Conservation (phyloP, 495 filamentous ascomycete species). For the Penicillium bovifimosum region DNA sequence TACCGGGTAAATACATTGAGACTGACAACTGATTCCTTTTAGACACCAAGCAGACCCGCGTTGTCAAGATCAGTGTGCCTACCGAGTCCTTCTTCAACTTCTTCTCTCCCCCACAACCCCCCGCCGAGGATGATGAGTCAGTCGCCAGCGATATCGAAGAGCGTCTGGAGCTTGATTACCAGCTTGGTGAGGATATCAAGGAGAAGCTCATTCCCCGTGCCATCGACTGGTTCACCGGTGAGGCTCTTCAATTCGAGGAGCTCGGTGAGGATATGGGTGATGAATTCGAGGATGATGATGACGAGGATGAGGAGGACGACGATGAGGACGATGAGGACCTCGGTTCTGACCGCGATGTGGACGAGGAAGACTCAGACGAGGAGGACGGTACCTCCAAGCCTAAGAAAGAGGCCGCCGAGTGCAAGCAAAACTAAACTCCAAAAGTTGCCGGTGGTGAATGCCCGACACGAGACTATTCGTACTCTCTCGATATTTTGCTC, state of each 20-base stretch:
- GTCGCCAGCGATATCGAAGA: slow-evolving; percentile 89
- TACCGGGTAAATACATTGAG: not conserved
- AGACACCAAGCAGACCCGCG: slow-evolving; percentile 98
- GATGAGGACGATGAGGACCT: slow-evolving; percentile 76
- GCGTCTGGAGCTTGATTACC: slow-evolving; percentile 96
- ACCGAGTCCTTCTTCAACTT: slow-evolving; percentile 99
- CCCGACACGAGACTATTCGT: slow-evolving; percentile 23
- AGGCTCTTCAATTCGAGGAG: slow-evolving; percentile 96
- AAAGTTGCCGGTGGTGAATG: slow-evolving; percentile 12
- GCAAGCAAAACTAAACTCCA: slow-evolving; percentile 87
- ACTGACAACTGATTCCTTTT: slow-evolving; percentile 24
- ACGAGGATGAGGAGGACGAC: slow-evolving; percentile 86
- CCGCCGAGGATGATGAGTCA: slow-evolving; percentile 68
- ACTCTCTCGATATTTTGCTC: slow-evolving; percentile 28
- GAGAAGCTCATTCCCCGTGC: slow-evolving; percentile 99
- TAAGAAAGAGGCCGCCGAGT: slow-evolving; percentile 98
- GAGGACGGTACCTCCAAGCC: slow-evolving; percentile 97
- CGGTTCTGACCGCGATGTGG: slow-evolving; percentile 44
- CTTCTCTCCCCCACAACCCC: slow-evolving; percentile 91
- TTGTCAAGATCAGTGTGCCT: slow-evolving; percentile 98
- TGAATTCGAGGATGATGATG: slow-evolving; percentile 82
- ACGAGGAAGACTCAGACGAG: slow-evolving; percentile 76
- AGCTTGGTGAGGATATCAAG: slow-evolving; percentile 99
- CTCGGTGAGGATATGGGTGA: slow-evolving; percentile 80
- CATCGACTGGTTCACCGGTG: slow-evolving; percentile 99